Base-by-base conservation (phyloP, 768 basidiomycete species). In the Mycena chlorophos region DNA sequence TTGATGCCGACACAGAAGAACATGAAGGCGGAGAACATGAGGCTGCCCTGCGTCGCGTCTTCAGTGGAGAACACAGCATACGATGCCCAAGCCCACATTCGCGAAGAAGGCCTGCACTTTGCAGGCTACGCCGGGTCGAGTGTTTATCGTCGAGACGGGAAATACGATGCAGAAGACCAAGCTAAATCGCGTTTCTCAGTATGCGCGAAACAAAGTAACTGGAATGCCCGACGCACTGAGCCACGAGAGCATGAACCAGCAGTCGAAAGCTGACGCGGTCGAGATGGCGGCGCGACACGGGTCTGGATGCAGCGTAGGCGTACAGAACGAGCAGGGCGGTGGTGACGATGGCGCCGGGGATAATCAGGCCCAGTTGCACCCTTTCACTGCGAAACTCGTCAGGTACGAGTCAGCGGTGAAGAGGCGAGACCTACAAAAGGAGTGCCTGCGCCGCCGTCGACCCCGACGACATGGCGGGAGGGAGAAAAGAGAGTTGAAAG, bases 1-100 rank as follows among this genome's bases (percentile, higher is more conserved):
- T 53, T 45, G 19, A 53, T 5, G 14, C 40, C 52, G 20, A 53
- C 38, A 20, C 42, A 53, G 42, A 45, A 53, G 42, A 45, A 53
- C 52, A 53, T 53, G 22, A 39, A 39, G 10, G 42, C 52, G 13
- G 52, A 45, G 29, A 38, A 53, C 42, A 45, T 34, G 19, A 53
- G 40, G 13, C 52, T 45, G 12, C 3, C 14, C 28, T 28, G 28
- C 19, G 17, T 25, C 25, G 6, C 46, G n/a, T 42, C 13, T 8
- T 6, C n/a, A 19, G 17, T 8, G 8, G 31, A 17, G 31, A 42
- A 42, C 13, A 42, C 34, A 37, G 34, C 34, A 37, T n/a, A 42
- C 40, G 20, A 42, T 20, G 40, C n/a, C n/a, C n/a, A n/a, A n/a
- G 20, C 40, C 8, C 5, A 42, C 40, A 42, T 42, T 42, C 8